Conservation (phyloP, 345 rosid species). For the Eucalyptus erythrocorys region DNA sequence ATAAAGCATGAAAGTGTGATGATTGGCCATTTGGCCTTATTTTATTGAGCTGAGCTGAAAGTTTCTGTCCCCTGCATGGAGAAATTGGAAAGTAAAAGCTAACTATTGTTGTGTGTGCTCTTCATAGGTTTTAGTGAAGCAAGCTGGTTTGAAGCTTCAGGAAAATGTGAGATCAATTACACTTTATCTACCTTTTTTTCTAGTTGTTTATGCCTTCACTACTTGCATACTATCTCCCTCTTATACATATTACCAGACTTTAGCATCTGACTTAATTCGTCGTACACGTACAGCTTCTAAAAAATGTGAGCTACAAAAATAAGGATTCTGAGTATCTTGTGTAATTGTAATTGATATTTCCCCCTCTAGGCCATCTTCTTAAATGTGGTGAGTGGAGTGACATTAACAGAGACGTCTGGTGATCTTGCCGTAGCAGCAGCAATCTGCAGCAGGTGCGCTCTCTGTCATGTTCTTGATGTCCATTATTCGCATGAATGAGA, state of each 20-base stretch:
- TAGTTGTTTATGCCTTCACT: background rate
- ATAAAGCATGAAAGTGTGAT: background rate
- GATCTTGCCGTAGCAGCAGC: constrained; percentile 97
- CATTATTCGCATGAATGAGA: background rate
- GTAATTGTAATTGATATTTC: background rate
- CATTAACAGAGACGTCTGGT: constrained; percentile 76
- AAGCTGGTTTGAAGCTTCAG: constrained; percentile 88
- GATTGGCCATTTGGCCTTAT: background rate
- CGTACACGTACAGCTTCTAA: background rate
- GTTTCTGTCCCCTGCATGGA: background rate
- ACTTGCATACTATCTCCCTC: background rate
- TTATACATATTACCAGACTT: background rate
- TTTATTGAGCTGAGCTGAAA: background rate
- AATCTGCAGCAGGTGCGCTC: constrained; percentile 76
- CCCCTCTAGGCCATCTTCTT: constrained; percentile 50
- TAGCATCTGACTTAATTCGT: background rate
- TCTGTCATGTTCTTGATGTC: background rate
- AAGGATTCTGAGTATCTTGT: background rate
- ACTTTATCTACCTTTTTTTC: background rate
- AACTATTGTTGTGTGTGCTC: background rate
- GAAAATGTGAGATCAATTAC: constrained; percentile 38
- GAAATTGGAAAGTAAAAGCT: background rate
- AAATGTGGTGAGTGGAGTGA: constrained; percentile 76
- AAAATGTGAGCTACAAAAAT: background rate
- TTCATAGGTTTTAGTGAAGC: constrained; percentile 81